Evolutionary conservation across 139 green algal species (phyloP).

Genomic region (Pleodorina starrii): DNA sequence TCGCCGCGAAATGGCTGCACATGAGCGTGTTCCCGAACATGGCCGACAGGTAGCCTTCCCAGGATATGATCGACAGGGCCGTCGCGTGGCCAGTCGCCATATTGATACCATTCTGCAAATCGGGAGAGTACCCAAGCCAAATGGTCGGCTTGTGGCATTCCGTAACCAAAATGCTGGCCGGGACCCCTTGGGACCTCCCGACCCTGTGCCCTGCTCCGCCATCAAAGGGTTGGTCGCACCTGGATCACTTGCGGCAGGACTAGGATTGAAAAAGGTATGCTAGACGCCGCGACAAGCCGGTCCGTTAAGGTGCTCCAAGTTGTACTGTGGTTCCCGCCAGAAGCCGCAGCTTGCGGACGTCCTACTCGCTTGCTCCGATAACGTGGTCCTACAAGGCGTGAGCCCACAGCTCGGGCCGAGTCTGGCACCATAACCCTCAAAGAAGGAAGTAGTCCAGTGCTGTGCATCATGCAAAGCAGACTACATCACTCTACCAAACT

Average conservation of each 20-base stretch:
- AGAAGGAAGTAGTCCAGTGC: not conserved
- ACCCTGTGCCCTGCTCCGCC: not conserved
- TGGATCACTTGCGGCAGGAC: constrained; percentile 82
- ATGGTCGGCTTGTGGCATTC: not conserved
- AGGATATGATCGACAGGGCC: constrained; percentile 74
- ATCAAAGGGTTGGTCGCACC: not conserved
- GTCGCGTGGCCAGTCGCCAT: constrained; percentile 67
- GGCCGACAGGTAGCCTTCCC: constrained; percentile 77
- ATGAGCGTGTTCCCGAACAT: constrained; percentile 85
- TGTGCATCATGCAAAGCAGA: not conserved
- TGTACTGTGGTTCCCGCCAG: not conserved
- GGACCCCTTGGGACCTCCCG: not conserved
- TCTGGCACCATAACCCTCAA: constrained; percentile 27
- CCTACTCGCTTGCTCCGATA: not conserved
- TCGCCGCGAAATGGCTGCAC: constrained; percentile 81
- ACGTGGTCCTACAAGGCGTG: constrained; percentile 13
- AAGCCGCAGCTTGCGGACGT: not conserved
- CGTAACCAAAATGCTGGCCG: not conserved
- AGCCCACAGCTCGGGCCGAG: constrained; percentile 2
- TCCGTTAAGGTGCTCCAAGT: constrained; percentile 63
- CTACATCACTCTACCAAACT: not conserved
- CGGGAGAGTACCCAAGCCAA: too few relatives aligned
- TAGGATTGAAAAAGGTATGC: constrained; percentile 76
- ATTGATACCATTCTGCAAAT: constrained; percentile 74
- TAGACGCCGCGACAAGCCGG: constrained; percentile 63